Evolutionary conservation across 116 monocot genomes (phyloP), one percentile per base, ranked within the genome.

Genomic region (Trichopus zeylanicus): DNA sequence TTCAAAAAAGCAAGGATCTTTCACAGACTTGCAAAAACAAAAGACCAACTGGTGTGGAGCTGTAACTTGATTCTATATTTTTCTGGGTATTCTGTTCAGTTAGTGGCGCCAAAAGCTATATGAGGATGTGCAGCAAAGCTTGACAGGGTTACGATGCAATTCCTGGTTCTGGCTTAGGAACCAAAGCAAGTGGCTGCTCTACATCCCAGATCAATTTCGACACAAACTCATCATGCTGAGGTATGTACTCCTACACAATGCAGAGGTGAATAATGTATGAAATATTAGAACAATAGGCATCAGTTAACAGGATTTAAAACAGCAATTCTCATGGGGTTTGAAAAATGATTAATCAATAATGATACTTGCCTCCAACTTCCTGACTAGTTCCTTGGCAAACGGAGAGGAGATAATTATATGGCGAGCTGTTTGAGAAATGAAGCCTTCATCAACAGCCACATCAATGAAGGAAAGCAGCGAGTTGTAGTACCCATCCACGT

Each of bases 401-500:
- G 90, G 68, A 31, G 85, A 76, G 22, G 90, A 85, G 26, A 90
- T 69, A 30, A 85, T 71, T 48, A 90, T 90, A 15, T 47, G 33
- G 7, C 85, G 73, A 20, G 90, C 90, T 15, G 65, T 68, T n/a
- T 57, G 53, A 3, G 82, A 76, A n/a, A 90, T 79, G 46, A 90
- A 90, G 15, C 82, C 85, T 62, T 90, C 90, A 3, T 63, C 71
- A 12, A 90, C 90, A 10, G 85, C 90, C 75, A 74, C 55, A 42
- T 90, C 85, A 2, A 90, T 70, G 69, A 90, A 90, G 6, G 85
- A 71, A 15, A 90, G 62, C 8, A 90, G 34, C 0, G 82, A 77
- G 39, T 86, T 74, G 47, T 90, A 90, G 26, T 77, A 89, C 0
- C 88, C 88, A 61, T 89, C 81, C 3, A 88, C 83, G 37, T 88